Evolutionary conservation across 352 stramenopile genomes (phyloP).

Genomic region (Elongisporangium anandrum): DNA sequence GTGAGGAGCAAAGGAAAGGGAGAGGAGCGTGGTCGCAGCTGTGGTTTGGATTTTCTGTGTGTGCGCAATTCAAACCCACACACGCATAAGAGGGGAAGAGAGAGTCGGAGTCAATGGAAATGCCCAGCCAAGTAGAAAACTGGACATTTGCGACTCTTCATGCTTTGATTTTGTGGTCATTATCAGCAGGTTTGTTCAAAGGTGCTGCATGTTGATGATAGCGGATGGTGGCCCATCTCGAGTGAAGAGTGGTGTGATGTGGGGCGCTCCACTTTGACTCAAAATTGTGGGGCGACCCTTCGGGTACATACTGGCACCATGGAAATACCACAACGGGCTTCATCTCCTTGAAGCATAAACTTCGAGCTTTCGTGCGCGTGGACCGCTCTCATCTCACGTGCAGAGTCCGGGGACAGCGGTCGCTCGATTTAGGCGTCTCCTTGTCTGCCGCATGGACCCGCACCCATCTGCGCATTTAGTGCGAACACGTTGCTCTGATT

Average conservation of each 20-base stretch:
- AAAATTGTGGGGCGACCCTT: neutral
- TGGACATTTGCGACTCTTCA: neutral
- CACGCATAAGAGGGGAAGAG: neutral
- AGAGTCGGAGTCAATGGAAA: neutral
- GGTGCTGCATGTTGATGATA: neutral
- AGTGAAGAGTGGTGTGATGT: neutral
- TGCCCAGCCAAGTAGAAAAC: neutral
- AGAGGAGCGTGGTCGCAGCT: neutral
- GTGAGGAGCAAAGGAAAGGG: neutral
- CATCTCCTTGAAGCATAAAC: neutral
- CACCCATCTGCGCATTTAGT: neutral
- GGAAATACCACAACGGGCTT: neutral
- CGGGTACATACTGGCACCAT: neutral
- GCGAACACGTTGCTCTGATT: conserved; percentile 1
- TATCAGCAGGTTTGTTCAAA: neutral
- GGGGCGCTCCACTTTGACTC: neutral
- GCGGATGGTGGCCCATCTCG: neutral
- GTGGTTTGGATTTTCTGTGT: neutral
- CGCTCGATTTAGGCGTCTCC: neutral
- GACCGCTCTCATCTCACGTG: neutral
- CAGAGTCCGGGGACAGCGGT: neutral
- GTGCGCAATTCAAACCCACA: neutral
- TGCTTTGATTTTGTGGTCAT: neutral
- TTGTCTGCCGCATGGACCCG: neutral
- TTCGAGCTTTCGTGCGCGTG: neutral